Base-by-base conservation (phyloP, 768 basidiomycete species). In the Russula earlei region DNA sequence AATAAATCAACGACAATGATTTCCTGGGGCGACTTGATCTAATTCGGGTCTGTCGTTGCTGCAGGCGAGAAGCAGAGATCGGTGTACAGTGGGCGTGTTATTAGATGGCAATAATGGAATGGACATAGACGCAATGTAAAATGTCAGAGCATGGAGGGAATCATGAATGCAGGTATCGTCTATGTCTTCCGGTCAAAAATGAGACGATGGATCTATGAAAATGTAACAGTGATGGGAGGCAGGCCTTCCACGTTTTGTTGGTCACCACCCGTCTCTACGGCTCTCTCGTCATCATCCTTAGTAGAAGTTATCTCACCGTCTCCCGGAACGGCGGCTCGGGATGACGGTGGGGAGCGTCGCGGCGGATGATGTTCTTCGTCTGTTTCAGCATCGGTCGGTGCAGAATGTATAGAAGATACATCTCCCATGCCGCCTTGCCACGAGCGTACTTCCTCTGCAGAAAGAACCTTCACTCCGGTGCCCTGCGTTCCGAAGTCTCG, bases 381-480 rank as follows among this genome's bases (percentile, higher is more conserved):
- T 11, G 63, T 62, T 46, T 58, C 55, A 22, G 38, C 56, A 20
- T 57, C 64, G 25, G 59, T 62, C 49, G 14, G 47, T 11, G 48
- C 40, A 40, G 56, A 47, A 56, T 48, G 60, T 59, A 50, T 41
- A 48, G n/a, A n/a, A n/a, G 51, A 38, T 36, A 51, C 49, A 38
- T 54, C 55, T 44, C 57, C 29, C 36, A 31, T 49, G 49, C 53
- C 69, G 73, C 57, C 72, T 33, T 66, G 63, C 81, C 84, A 85
- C 14, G 74, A 72, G 43, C 79, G 77, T 47, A 87, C 75, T 65
- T 91, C 88, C 59, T 86, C 83, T 42, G 83, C 80, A 53, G 76
- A 82, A 17, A 91, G 72, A 8, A 91, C 89, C 66, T 86, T 87
- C 19, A 83, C 74, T 3, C 71, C 72, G 11, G 73, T 75, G 19